These are phyloP conservation scores for Suhomyces bolitotheri DNA, from an alignment of 1,139 yeast species.

Conservation along the genomic window DNA sequence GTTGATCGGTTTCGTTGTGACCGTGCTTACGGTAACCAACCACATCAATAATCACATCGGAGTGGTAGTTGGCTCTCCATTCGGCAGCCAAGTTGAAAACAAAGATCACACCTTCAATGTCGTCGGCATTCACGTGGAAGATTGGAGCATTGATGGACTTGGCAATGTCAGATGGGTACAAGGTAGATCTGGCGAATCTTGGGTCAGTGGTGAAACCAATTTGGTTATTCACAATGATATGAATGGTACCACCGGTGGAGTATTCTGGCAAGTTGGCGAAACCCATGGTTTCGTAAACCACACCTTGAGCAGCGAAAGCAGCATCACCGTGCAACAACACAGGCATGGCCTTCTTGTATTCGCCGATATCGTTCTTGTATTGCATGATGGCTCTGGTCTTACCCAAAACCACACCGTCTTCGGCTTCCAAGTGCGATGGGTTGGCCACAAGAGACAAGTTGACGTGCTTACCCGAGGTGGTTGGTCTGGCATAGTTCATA, in stretches of 20 bases:
- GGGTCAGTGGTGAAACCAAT: constrained; percentile 99
- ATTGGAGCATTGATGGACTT: constrained; percentile 96
- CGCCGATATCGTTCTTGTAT: constrained; percentile 82
- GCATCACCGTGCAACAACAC: constrained; percentile 98
- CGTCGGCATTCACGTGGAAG: constrained; percentile 99
- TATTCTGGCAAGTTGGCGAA: constrained; percentile 90
- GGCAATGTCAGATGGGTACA: constrained; percentile 97
- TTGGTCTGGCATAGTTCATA: constrained; percentile 98
- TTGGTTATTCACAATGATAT: constrained; percentile 94
- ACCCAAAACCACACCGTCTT: constrained; percentile 98
- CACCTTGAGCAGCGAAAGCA: constrained; percentile 98
- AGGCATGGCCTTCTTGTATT: constrained; percentile 83
- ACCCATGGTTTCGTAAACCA: constrained; percentile 97
- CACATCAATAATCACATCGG: constrained; percentile 93
- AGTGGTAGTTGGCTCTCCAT: constrained; percentile 95
- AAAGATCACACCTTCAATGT: constrained; percentile 89
- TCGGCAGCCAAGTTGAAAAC: constrained; percentile 96
- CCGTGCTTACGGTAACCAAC: constrained; percentile 99
- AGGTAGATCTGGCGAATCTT: constrained; percentile 94
- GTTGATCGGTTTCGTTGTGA: constrained; percentile 99
- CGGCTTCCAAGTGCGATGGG: constrained; percentile 98
- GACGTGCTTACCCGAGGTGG: constrained; percentile 96
- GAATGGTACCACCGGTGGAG: constrained; percentile 98
- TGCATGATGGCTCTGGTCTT: constrained; percentile 96
- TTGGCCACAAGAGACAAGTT: constrained; percentile 95